phyloP scores from a whole-genome alignment of 169 alveolate genomes.

The Babesia bigemina region DNA sequence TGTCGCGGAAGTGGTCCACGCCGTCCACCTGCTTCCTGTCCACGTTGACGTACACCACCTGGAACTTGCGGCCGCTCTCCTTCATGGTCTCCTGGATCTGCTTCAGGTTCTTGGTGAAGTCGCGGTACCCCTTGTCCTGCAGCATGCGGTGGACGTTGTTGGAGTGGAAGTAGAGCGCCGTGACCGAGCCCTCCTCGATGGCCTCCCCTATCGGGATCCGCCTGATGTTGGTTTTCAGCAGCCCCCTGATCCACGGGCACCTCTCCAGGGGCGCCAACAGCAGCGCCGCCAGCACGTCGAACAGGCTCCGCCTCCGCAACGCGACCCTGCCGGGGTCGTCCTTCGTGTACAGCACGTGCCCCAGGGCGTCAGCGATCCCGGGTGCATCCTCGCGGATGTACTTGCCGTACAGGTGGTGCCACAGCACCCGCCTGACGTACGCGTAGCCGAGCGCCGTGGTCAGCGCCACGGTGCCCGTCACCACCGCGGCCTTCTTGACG shows the following conservation, averaged over 20 bases:
- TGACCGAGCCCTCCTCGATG: slow-evolving; percentile 60
- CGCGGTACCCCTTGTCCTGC: slow-evolving; percentile 32
- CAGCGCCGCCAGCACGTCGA: slow-evolving; percentile 19
- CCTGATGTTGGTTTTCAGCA: slow-evolving; percentile 45
- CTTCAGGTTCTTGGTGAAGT: slow-evolving; percentile 34
- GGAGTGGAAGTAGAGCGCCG: slow-evolving; percentile 61
- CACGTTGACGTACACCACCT: slow-evolving; percentile 53
- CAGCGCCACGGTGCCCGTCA: slow-evolving; percentile 58
- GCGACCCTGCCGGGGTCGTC: slow-evolving; percentile 15
- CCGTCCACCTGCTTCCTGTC: slow-evolving; percentile 35
- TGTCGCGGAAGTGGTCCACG: slow-evolving; percentile 49
- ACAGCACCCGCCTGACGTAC: slow-evolving; percentile 28
- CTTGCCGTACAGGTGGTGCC: slow-evolving; percentile 47
- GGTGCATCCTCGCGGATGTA: slow-evolving; percentile 47
- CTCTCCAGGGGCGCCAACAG: slow-evolving; percentile 30
- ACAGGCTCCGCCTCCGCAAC: not conserved
- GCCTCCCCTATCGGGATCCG: slow-evolving; percentile 60
- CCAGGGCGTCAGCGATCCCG: slow-evolving; percentile 53
- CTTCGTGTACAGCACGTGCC: slow-evolving; percentile 65
- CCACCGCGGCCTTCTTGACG: slow-evolving; percentile 27
- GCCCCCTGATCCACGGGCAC: slow-evolving; percentile 49
- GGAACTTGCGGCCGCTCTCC: slow-evolving; percentile 57
- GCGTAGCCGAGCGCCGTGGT: slow-evolving; percentile 45
- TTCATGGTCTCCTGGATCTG: slow-evolving; percentile 48
- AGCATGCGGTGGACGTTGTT: slow-evolving; percentile 29